Conservation (phyloP, 305 asterid genomes). For the Ilex paraguariensis region DNA sequence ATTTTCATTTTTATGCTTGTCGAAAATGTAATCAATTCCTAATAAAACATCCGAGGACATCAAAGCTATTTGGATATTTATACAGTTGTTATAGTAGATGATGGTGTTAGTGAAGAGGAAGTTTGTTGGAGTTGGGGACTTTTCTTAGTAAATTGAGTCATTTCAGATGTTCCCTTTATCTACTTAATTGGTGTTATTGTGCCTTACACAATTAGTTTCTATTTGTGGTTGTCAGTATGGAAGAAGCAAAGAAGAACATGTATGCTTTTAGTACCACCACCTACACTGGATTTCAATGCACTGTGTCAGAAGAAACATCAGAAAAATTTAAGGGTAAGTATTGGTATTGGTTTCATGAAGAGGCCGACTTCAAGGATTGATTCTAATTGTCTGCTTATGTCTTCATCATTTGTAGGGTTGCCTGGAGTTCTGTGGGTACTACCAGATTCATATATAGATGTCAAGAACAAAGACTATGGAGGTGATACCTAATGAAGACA, state of each 20-base stretch:
- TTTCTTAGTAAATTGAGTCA: too few species aligned
- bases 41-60: too few species aligned
- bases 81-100: too few species aligned
- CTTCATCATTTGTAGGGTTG: constrained; percentile 46
- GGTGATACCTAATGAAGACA: constrained; percentile 36
- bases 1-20: too few species aligned
- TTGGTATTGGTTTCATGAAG: too few species aligned
- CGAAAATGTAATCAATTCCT: too few species aligned
- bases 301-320: constrained; percentile 97
- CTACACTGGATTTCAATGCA: constrained; percentile 96
- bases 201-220: background rate
- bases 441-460: constrained; percentile 95
- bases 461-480: constrained; percentile 98
- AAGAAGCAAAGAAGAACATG: constrained; percentile 98
- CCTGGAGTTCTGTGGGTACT: constrained; percentile 98
- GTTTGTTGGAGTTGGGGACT: too few species aligned
- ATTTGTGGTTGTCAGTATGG: constrained; percentile 53
- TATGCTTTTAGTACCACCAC: constrained; percentile 94
- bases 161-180: too few species aligned
- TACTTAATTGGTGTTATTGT: background rate
- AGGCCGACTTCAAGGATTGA: background rate
- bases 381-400: constrained; percentile 1
- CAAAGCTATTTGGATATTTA: too few species aligned
- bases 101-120: background rate
- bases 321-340: constrained; percentile 87